These are phyloP conservation scores for Pichia norvegensis DNA, from an alignment of 1,139 yeast species.

Conservation along the genomic window DNA sequence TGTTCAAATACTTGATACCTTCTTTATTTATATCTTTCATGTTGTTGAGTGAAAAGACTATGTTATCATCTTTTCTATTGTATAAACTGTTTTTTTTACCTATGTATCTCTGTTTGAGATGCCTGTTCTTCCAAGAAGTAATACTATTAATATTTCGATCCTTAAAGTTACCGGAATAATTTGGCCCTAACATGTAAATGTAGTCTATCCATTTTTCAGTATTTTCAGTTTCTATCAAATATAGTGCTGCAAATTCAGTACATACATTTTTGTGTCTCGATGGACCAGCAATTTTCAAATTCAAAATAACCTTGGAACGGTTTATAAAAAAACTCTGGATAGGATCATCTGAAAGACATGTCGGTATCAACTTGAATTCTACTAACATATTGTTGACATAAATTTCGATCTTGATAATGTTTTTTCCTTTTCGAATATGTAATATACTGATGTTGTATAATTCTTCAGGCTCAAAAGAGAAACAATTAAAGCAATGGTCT, in stretches of 20 bases:
- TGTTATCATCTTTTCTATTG: not conserved
- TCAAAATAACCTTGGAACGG: not conserved
- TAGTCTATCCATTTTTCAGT: slow-evolving; percentile 32
- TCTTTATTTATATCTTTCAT: not conserved
- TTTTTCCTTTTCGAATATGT: slow-evolving; percentile 19
- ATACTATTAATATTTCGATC: slow-evolving; percentile 30
- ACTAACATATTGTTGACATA: slow-evolving; percentile 30
- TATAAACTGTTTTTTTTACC: not conserved
- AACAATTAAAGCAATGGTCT: slow-evolving; percentile 22
- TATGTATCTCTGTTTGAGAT: not conserved
- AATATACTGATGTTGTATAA: slow-evolving; percentile 25
- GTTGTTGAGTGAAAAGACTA: not conserved
- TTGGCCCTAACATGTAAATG: slow-evolving; percentile 33
- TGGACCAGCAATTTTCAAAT: slow-evolving; percentile 14
- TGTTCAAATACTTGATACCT: not conserved
- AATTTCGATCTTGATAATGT: slow-evolving; percentile 26
- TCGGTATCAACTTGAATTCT: slow-evolving; percentile 26
- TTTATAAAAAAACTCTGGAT: not conserved
- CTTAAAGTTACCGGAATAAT: slow-evolving; percentile 33
- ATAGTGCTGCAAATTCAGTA: slow-evolving; percentile 16
- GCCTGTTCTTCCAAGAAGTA: slow-evolving; percentile 23
- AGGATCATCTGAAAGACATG: slow-evolving; percentile 10
- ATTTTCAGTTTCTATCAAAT: slow-evolving; percentile 24
- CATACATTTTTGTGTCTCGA: slow-evolving; percentile 3
- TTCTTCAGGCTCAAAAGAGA: slow-evolving; percentile 20